These are phyloP conservation scores for Aspergillus vadensis DNA, from an alignment of 2,329 filamentous ascomycete genomes.

Conservation along the genomic window DNA sequence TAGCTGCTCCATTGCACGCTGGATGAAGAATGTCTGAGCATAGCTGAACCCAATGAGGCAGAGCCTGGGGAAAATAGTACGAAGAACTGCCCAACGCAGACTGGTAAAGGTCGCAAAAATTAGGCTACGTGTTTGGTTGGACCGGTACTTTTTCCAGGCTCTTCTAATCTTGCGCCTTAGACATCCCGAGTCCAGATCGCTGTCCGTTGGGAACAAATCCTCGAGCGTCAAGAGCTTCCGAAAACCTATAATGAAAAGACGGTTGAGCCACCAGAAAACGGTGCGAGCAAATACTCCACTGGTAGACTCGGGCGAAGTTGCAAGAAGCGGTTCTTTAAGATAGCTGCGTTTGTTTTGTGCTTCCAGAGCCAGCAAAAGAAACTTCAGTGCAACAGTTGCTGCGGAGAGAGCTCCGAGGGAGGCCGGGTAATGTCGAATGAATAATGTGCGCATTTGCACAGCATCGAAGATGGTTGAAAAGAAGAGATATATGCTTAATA, in stretches of 20 bases:
- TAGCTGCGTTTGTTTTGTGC: conserved; percentile 42
- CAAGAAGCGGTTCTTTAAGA: conserved; percentile 17
- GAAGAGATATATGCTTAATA: conserved; percentile 43
- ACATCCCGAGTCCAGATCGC: not conserved
- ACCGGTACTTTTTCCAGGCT: not conserved
- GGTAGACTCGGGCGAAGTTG: conserved; percentile 24
- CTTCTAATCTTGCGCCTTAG: not conserved
- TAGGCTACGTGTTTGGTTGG: not conserved
- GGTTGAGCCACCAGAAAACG: conserved; percentile 43
- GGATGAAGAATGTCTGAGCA: conserved; percentile 30
- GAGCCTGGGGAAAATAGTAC: conserved; percentile 20
- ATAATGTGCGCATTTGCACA: conserved; percentile 43
- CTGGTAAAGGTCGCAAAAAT: conserved; percentile 23
- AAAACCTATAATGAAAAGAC: conserved; percentile 28
- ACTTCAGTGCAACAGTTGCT: conserved; percentile 41
- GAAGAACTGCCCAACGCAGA: conserved; percentile 24
- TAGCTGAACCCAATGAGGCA: conserved; percentile 25
- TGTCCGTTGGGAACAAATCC: conserved; percentile 15
- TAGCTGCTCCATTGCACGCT: conserved; percentile 26
- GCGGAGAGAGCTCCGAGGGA: conserved; percentile 40
- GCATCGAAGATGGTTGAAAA: conserved; percentile 46
- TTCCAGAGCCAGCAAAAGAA: conserved; percentile 47
- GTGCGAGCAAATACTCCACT: conserved; percentile 31
- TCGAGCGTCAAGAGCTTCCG: conserved; percentile 21
- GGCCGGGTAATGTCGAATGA: conserved; percentile 28